These are phyloP conservation scores for Beverwykella pulmonaria DNA, from an alignment of 495 filamentous ascomycete genomes.

Conservation along the genomic window DNA sequence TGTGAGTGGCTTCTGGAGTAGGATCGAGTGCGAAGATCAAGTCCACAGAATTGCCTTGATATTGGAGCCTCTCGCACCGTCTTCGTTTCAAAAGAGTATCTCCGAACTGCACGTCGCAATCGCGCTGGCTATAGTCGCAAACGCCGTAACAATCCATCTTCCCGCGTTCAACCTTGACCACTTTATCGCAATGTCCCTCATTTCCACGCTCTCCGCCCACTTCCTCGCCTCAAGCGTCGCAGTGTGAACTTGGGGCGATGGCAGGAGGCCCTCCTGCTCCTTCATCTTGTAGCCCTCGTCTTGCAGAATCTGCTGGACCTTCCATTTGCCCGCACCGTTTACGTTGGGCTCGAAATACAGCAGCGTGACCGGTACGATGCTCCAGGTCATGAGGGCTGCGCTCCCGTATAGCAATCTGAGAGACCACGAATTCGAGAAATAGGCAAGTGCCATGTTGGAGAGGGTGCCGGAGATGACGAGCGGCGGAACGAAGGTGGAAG, in stretches of 20 bases:
- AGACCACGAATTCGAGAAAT: background rate
- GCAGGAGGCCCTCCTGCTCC: conserved; percentile 28
- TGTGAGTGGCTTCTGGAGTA: background rate
- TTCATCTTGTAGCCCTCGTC: conserved; percentile 40
- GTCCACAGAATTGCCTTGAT: too few relatives aligned
- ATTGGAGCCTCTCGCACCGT: too few relatives aligned
- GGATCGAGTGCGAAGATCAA: too few relatives aligned
- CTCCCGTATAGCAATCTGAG: conserved; percentile 15
- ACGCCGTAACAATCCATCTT: conserved; percentile 22
- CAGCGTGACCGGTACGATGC: conserved; percentile 42
- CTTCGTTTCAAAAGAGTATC: background rate
- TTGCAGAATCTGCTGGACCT: conserved; percentile 40
- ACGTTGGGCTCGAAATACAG: conserved; percentile 41
- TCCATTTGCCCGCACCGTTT: conserved; percentile 44
- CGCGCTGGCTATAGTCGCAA: conserved; percentile 28
- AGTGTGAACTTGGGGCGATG: conserved; percentile 33
- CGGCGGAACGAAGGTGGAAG: conserved; percentile 40
- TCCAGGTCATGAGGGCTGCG: conserved; percentile 33
- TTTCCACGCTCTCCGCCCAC: conserved; percentile 37
- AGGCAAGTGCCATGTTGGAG: conserved; percentile 33
- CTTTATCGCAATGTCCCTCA: conserved; percentile 36
- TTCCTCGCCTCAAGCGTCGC: conserved; percentile 22
- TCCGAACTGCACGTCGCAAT: conserved; percentile 25
- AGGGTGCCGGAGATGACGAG: conserved; percentile 39
- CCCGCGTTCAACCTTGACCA: conserved; percentile 35